Evolutionary conservation across 2,329 filamentous ascomycete genomes (phyloP), one percentile per base, ranked within the genome.

Genomic region (Cercospora nicotianae): DNA sequence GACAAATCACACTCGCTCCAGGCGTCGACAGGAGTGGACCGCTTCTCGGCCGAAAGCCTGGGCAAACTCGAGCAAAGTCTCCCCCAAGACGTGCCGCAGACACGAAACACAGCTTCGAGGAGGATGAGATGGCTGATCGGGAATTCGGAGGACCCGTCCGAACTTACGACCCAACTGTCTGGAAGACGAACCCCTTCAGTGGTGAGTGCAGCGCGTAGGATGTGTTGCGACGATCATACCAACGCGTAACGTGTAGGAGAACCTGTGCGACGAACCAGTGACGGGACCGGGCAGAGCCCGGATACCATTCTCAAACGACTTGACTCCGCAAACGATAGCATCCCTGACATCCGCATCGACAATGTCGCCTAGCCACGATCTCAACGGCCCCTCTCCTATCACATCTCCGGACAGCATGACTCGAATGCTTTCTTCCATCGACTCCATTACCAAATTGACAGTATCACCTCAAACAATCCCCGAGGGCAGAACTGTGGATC

Each of bases 291-390:
- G 59, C 26, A 28, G 39, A 63, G 60, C 45, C 26, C 28, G 36
- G 42, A 64, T 65, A 60, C 62, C 61, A 53, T 69, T 58, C 59
- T 68, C 67, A 70, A 74, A 57, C 71, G 69, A 72, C 66, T 69
- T 62, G 66, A 70, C 67, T 65, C 66, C 63, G 53, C 65, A 68
- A 45, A 33, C 62, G 68, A 72, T 59, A 67, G 69, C 70, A 57
- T 77, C 69, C 75, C 75, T 65, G 74, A 76, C 73, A 78, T 78
- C 73, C 73, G 73, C 60, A 76, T 78, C 72, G 71, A 77, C 67
- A 68, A 77, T 70, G 67, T 76, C 71, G 69, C 74, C 69, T 55
- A 68, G 28, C 63, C 68, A 69, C 73, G 72, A 75, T 30, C 42
- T 42, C 13, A 58, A 60, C 13, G 36, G 63, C 13, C 69, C 70